Base-by-base conservation (phyloP, 768 basidiomycete genomes). In the Mycena filopes region DNA sequence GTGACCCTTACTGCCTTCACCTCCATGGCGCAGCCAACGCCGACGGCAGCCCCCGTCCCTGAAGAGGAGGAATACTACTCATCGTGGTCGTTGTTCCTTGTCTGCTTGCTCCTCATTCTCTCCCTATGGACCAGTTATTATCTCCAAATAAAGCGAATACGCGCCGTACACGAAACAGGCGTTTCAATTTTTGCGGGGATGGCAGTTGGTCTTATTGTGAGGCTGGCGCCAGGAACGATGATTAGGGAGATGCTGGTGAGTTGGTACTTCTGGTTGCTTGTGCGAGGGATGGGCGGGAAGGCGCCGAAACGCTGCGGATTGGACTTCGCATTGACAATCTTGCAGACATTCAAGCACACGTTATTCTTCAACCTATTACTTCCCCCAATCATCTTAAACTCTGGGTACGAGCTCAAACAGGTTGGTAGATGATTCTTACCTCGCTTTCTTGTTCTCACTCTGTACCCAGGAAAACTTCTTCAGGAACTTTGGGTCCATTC, bases 121-220 rank as follows among this genome's bases (percentile, higher is more conserved):
- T 98, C 97, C 10, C 87, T 99, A 62, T 94, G 91, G 87, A 98
- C 95, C 23, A 96, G 94, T 28, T 99, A 99, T 81, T 99, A 98
- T 74, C 89, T 99, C 5, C 96, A 99, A 83, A 94, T 98, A 74
- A 95, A 96, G 76, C 86, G 92, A 53, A 99, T 99, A 80, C 89
- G 96, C 60, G 92, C 94, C 20, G 87, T 99, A 15, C 96, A 99
- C 72, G 98, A 99, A 80, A 99, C 98, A 0, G 83, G 98, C 31
- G 93, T 99, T 21, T 93, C 96, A 23, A 95, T 99, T 68, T 89
- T 96, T 74, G 95, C 96, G 9, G 96, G 98, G 43, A 98, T 98
- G 95, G 86, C 92, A 31, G 98, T 99, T 45, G 98, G 98, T 1
- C 80, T 98, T 67, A 86, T 98, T 54, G 90, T 99, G 42, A 84